Evolutionary conservation across 768 basidiomycete genomes (phyloP), one percentile per base, ranked within the genome.

Genomic region (Porpolomopsis calyptriformis): DNA sequence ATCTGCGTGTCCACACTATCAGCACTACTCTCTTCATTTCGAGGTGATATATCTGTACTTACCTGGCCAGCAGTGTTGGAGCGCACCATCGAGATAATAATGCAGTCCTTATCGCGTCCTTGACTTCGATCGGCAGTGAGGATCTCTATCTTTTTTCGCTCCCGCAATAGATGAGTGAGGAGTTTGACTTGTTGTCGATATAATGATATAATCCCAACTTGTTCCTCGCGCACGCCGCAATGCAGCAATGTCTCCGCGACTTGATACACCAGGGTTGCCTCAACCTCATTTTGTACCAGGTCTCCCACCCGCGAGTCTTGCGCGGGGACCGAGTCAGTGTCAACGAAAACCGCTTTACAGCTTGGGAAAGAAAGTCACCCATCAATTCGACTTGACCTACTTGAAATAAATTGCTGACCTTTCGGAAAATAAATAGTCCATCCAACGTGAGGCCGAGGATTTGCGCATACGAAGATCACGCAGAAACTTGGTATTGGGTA

Each of bases 131-230:
- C 94, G 4, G 90, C 92, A 0, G 93, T 98, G 48, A 94, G 64
- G 39, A 92, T 77, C 61, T 98, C 93, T 11, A 94, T 68, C 1
- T 68, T 75, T 31, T 72, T 68, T 47, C 68, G 69, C 35, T 62
- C 64, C 26, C 69, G 64, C 29, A 97, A 60, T 36, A 84, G 62
- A 51, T 85, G 72, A 0, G 79, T 72, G 23, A 99, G 64, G 1
- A 93, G 71, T 65, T 98, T 97, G 66, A 93, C 83, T 58, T 99
- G 96, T 53, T 98, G 96, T 1, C 92, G 78, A 60, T 99, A 99
- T 31, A 92, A 67, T 3, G 93, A 87, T 55, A 99, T 84, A 52
- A 96, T 69, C 8, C 87, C 94, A 46, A 98, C 79, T 52, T 93
- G 80, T 1, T 74, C 65, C 46, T 82, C 69, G 4, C 59, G 53